A percentile compares a stretch with the other conserved stretches of the same genome.
Conservation (phyloP, 805 yeast species). For the Schizosaccharomyces lindneri region DNA sequence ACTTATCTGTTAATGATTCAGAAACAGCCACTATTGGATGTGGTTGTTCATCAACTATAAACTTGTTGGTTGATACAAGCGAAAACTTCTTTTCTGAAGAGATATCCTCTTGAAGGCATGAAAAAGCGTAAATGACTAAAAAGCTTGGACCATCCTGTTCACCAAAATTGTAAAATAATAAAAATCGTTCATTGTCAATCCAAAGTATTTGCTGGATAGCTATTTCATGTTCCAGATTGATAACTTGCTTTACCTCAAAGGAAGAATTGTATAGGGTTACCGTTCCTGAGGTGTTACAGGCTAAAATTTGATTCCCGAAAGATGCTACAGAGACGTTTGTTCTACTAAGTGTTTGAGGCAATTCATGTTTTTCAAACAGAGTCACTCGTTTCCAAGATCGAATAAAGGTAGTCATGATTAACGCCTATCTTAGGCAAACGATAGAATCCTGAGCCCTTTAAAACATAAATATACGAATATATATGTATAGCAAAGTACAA, state of each 20-base stretch:
- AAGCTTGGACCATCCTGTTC: not conserved
- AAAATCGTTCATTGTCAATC: not conserved
- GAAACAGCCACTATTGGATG: not conserved
- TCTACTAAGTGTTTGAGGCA: not conserved
- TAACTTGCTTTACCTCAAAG: not conserved
- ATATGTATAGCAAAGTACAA: not conserved
- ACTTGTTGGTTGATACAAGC: not conserved
- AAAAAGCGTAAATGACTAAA: not conserved
- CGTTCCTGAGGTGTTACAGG: not conserved
- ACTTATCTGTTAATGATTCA: not conserved
- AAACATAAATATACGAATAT: not conserved
- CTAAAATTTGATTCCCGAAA: not conserved
- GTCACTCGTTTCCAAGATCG: not conserved
- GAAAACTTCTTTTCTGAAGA: not conserved
- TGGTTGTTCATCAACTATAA: not conserved
- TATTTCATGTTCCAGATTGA: not conserved
- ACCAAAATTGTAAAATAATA: not conserved
- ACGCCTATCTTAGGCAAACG: not conserved
- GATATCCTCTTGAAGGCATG: not conserved
- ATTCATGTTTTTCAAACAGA: not conserved
- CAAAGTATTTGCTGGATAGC: not conserved
- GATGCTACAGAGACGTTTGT: not conserved
- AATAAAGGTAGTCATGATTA: not conserved
- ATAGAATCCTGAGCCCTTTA: not conserved
- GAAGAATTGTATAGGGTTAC: not conserved